A percentile compares a stretch with the other conserved stretches of the same genome.
These are phyloP conservation scores for Penicillium oxalicum DNA, from an alignment of 2,329 filamentous ascomycete species.

Conservation along the genomic window DNA sequence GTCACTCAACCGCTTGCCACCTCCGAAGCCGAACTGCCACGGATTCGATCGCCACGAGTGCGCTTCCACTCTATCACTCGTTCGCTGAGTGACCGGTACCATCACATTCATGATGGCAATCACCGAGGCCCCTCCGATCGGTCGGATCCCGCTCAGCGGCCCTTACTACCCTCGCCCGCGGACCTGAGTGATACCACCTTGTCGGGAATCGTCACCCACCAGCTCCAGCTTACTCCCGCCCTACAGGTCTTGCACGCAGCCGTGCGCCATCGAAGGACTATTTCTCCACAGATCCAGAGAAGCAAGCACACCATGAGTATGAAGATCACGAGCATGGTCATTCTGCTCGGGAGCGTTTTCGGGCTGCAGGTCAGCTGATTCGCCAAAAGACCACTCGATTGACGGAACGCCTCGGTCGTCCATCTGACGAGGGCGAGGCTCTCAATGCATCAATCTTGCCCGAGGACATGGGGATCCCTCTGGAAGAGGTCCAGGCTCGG, in stretches of 20 bases:
- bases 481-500: constrained; percentile 18
- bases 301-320: constrained; percentile 2
- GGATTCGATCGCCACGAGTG: constrained; percentile 16
- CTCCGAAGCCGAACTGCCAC: not conserved
- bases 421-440: constrained; percentile 27
- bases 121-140: constrained; percentile 7
- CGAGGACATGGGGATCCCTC: constrained; percentile 24
- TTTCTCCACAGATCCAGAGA: constrained; percentile 8
- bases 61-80: constrained; percentile 19
- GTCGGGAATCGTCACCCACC: constrained; percentile 21
- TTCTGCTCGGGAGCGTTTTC: constrained; percentile 23
- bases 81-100: constrained; percentile 9
- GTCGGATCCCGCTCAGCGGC: constrained; percentile 8
- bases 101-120: not conserved
- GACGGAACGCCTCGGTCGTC: constrained; percentile 27
- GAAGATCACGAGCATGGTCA: constrained; percentile 8
- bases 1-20: not conserved
- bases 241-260: constrained; percentile 7
- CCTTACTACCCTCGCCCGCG: constrained; percentile 13
- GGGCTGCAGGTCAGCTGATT: constrained; percentile 24
- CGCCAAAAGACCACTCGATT: constrained; percentile 26
- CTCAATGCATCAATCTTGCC: constrained; percentile 25
- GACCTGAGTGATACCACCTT: constrained; percentile 11
- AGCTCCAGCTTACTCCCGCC: constrained; percentile 17
- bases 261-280: constrained; percentile 1